Evolutionary conservation across 2,329 filamentous ascomycete species (phyloP), one percentile per base, ranked within the genome.

Genomic region (Trichoderma oligosporum): DNA sequence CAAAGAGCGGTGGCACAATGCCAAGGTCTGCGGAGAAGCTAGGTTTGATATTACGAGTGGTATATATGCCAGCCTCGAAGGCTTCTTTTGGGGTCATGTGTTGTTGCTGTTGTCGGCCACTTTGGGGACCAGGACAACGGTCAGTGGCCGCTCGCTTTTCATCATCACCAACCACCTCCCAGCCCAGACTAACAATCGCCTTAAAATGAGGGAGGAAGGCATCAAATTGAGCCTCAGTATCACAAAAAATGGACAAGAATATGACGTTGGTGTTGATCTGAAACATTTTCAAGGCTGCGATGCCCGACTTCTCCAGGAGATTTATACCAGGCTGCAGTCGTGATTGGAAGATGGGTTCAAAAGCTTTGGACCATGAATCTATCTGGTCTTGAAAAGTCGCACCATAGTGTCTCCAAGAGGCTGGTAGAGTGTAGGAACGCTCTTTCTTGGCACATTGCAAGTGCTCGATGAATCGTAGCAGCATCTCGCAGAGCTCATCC

Each of bases 1-100:
- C 78, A 61, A 83, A 87, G 1, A 88, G 75, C 0, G 84, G 82
- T 3, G 84, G 81, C 4, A 88, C 77, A 55, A 88, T 82, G 16
- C 84, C 85, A 9, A 85, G 69, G 49, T 86, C 83, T 22, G 84
- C 79, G 41, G 82, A 83, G 67, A 88, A 88, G 62, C 79, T 82
- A 1, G 82, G 79, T 66, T 82, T 83, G 65, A 84, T 79, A 61
- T 83, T 80, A 29, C 68, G 69, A 0, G 79, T 72, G 6, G 73
- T 73, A 57, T 76, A 78, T 29, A 73, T 72, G 41, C 75, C 72
- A 7, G 74, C 72, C 8, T 71, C 71, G 59, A 75, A 77, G 53
- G 70, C 71, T 51, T 72, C 73, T 35, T 62, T 61, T 54, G 36
- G 53, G 33, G 36, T 61, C 39, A 56, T 60, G 14, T 65, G 59